These are phyloP conservation scores for Lactarius hatsudake DNA, from an alignment of 768 basidiomycete species.

Conservation along the genomic window DNA sequence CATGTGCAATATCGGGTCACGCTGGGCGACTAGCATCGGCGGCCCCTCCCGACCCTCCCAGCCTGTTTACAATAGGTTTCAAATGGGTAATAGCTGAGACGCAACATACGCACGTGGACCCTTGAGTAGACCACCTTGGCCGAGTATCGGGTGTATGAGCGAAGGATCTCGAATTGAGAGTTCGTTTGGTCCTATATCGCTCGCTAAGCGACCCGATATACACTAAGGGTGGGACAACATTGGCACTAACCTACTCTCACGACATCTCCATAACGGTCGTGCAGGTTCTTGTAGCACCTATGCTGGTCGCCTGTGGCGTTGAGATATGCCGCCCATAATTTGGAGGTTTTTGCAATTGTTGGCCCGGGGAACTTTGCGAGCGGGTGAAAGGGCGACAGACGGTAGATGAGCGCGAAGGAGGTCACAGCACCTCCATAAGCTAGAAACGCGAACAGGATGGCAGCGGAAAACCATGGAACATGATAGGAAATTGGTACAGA, in stretches of 20 bases:
- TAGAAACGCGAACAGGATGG: neutral
- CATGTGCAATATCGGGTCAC: constrained; percentile 44
- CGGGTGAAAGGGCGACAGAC: neutral
- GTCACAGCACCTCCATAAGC: neutral
- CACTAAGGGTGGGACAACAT: neutral
- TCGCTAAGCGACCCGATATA: neutral
- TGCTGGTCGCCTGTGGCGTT: constrained; percentile 33
- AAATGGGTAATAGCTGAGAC: neutral
- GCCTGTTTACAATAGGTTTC: constrained; percentile 48
- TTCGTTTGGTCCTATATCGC: constrained; percentile 31
- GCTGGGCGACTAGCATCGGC: constrained; percentile 39
- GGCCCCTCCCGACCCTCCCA: constrained; percentile 21
- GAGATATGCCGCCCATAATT: constrained; percentile 31
- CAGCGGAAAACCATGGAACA: neutral
- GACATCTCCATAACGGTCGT: constrained; percentile 39
- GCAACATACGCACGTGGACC: constrained; percentile 35
- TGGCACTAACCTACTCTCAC: constrained; percentile 37
- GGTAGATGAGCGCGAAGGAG: neutral
- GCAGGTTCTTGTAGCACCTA: constrained; percentile 32
- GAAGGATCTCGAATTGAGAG: constrained; percentile 34
- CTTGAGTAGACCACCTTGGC: constrained; percentile 42
- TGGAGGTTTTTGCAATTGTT: constrained; percentile 30
- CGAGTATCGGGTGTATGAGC: constrained; percentile 37
- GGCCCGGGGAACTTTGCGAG: constrained; percentile 38
- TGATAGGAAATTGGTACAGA: neutral